Conservation (phyloP, 495 filamentous ascomycete species). For the Aspergillus conjunctus region DNA sequence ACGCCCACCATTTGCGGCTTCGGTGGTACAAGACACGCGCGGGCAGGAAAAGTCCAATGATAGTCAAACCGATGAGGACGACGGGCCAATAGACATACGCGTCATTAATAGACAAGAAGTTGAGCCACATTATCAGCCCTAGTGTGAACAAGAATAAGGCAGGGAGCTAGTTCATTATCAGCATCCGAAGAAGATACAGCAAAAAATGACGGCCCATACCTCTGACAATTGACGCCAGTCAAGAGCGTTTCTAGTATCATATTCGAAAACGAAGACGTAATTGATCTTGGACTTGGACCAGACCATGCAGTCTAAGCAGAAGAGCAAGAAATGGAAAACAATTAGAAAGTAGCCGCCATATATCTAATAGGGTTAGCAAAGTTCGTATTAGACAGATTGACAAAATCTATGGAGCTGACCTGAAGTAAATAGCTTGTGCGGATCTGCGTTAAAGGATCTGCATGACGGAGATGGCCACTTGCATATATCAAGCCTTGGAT, state of each 20-base stretch:
- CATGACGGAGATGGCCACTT: constrained; percentile 50
- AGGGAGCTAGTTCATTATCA: constrained; percentile 57
- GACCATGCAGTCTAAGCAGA: constrained; percentile 75
- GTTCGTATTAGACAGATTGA: background rate
- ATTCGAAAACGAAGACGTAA: constrained; percentile 95
- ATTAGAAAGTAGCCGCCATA: constrained; percentile 85
- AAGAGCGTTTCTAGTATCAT: constrained; percentile 78
- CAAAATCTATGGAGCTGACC: constrained; percentile 38
- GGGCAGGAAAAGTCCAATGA: constrained; percentile 73
- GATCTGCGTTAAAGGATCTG: constrained; percentile 46
- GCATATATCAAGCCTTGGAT: constrained; percentile 75
- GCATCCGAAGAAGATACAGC: constrained; percentile 6
- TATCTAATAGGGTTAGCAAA: constrained; percentile 55
- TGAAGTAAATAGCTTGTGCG: constrained; percentile 77
- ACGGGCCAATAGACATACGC: constrained; percentile 89
- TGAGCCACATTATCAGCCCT: constrained; percentile 81
- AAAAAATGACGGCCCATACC: constrained; percentile 37
- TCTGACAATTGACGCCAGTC: constrained; percentile 90
- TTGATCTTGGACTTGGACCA: constrained; percentile 88
- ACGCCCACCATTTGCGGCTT: constrained; percentile 79
- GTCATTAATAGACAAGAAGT: constrained; percentile 69
- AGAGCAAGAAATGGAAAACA: constrained; percentile 71
- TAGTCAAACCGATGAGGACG: constrained; percentile 69
- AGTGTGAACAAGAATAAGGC: constrained; percentile 75
- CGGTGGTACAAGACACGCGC: constrained; percentile 71